phyloP scores from a whole-genome alignment of 108 stramenopile species.

The Cyclotella choctawhatcheeana region DNA sequence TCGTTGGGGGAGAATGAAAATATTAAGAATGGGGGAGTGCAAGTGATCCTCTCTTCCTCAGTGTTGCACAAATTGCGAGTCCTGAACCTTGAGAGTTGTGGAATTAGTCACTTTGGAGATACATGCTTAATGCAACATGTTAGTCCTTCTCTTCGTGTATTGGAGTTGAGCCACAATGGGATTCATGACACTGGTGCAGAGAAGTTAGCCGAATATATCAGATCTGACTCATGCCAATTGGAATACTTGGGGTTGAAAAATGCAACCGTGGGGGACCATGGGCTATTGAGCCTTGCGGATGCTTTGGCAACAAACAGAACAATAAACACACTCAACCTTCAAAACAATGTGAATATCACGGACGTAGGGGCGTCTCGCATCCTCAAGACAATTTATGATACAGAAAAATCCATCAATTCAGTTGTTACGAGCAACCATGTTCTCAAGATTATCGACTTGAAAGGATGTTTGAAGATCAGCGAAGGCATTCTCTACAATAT shows the following conservation, averaged over 20 bases:
- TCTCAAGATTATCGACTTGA: slow-evolving; percentile 20
- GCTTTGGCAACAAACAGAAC: slow-evolving; percentile 12
- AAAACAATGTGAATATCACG: slow-evolving; percentile 19
- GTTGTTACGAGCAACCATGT: slow-evolving; percentile 30
- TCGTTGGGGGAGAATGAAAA: slow-evolving; percentile 30
- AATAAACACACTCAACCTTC: slow-evolving; percentile 16
- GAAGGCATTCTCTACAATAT: not conserved
- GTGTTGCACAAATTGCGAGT: not conserved
- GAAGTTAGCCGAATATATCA: slow-evolving; percentile 46
- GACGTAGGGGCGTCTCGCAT: slow-evolving; percentile 23
- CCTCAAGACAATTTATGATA: slow-evolving; percentile 12
- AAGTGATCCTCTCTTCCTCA: slow-evolving; percentile 1
- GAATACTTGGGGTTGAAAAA: slow-evolving; percentile 49
- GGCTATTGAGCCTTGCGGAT: slow-evolving; percentile 32
- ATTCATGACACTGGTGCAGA: slow-evolving; percentile 51
- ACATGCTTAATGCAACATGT: slow-evolving; percentile 3
- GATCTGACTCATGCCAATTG: slow-evolving; percentile 28
- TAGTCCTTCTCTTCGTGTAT: slow-evolving; percentile 21
- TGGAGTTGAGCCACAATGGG: slow-evolving; percentile 57
- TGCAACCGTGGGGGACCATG: slow-evolving; percentile 50
- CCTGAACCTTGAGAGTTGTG: slow-evolving; percentile 20
- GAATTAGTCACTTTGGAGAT: not conserved
- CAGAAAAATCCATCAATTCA: slow-evolving; percentile 16
- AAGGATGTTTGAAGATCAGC: slow-evolving; percentile 19
- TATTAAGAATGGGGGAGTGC: slow-evolving; percentile 25